Conservation (phyloP, 805 yeast species). For the Suhomyces emberorum region DNA sequence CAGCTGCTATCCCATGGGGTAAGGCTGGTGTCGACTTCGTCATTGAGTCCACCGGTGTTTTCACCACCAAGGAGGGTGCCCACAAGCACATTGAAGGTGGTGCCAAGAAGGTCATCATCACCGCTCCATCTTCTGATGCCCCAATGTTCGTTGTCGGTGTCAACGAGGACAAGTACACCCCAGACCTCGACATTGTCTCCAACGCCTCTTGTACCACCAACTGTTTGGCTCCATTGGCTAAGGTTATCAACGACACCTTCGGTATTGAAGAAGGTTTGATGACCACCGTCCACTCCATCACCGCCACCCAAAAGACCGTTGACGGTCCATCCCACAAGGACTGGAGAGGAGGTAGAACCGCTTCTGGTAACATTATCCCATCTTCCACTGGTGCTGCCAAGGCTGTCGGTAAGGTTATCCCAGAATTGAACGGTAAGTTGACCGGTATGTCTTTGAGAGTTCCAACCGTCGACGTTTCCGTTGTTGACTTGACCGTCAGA, state of each 20-base stretch:
- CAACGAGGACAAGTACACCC: slow-evolving; percentile 31
- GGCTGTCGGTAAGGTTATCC: slow-evolving; percentile 37
- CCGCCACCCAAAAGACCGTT: slow-evolving; percentile 37
- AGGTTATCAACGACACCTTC: slow-evolving; percentile 33
- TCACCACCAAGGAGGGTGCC: slow-evolving; percentile 34
- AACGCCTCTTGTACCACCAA: slow-evolving; percentile 38
- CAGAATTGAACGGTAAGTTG: slow-evolving; percentile 35
- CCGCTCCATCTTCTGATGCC: slow-evolving; percentile 35
- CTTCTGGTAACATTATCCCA: slow-evolving; percentile 35
- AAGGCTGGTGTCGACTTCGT: slow-evolving; percentile 30
- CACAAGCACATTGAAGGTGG: slow-evolving; percentile 36
- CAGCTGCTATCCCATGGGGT: slow-evolving; percentile 34
- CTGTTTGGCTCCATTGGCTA: slow-evolving; percentile 38
- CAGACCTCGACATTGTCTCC: slow-evolving; percentile 31
- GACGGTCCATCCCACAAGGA: slow-evolving; percentile 39
- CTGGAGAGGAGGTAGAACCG: slow-evolving; percentile 41
- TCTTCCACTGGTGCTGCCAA: slow-evolving; percentile 38
- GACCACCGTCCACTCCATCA: slow-evolving; percentile 37
- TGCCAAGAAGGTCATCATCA: slow-evolving; percentile 34
- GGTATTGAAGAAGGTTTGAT: slow-evolving; percentile 36
- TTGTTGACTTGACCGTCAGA: slow-evolving; percentile 34
- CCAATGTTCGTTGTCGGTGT: slow-evolving; percentile 38
- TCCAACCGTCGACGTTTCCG: slow-evolving; percentile 35
- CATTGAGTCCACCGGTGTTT: slow-evolving; percentile 35
- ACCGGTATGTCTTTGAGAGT: slow-evolving; percentile 37